Base-by-base conservation (phyloP, 2,329 filamentous ascomycete genomes). In the Fusarium scirpi region DNA sequence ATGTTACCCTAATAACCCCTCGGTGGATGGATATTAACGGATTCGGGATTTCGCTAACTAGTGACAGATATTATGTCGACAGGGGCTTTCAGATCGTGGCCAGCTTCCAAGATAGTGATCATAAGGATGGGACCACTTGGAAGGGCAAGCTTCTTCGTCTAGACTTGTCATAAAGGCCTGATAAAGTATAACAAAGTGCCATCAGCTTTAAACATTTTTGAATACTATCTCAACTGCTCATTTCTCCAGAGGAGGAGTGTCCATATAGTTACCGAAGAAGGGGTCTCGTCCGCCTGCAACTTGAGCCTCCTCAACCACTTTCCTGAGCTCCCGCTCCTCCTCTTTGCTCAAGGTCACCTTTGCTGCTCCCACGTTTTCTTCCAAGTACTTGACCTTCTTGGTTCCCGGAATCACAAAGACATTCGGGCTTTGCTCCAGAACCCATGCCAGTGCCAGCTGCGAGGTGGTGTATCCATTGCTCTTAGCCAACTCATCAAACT, bases 381-480 rank as follows among this genome's bases (percentile, higher is more conserved):
- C 81, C 29, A 87, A 73, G 59, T 83, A 84, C 69, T 80, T 80
- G 40, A 83, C 76, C 57, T 76, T 83, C 76, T 82, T 85, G 0
- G 85, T 87, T 3, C 84, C 85, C 0, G 83, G 85, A 53, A 86
- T 91, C 0, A 90, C 87, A 72, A 89, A 85, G 52, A 91, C 81
- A 69, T 90, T 86, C 4, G 85, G 82, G 0, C 87, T 87, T 71
- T 91, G 88, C 6, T 84, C 84, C 68, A 90, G 72, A 59, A 92
- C 71, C 89, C 90, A 92, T 0, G 89, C 89, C 29, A 92, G 80
- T 2, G 87, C 85, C 32, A 92, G 75, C 74, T 92, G 86, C 2
- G 82, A 83, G 0, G 87, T 71, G 0, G 89, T 89, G 47, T 81
- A 83, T 8, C 75, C 83, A 78, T 91, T 90, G 7, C 86, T 83